A percentile compares a stretch with the other conserved stretches of the same genome.
Conservation (phyloP, 768 basidiomycete species). For the Scleroderma citrinum region DNA sequence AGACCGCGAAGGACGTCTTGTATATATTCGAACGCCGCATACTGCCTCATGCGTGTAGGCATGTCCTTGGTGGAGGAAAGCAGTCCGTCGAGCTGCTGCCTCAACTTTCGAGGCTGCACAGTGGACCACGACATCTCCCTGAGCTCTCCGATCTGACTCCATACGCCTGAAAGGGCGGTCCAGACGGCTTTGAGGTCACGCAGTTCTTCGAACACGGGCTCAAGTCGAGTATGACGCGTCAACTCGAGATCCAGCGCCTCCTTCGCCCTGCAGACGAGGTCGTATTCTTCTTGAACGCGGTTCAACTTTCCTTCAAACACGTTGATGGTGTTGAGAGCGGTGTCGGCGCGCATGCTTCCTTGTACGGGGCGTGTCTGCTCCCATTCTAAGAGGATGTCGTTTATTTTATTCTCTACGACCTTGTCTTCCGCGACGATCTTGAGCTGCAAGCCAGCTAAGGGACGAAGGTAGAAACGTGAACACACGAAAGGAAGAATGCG, state of each 20-base stretch:
- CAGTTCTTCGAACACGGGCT: slow-evolving; percentile 92
- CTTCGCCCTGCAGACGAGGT: slow-evolving; percentile 92
- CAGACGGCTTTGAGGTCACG: slow-evolving; percentile 97
- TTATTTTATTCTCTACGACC: slow-evolving; percentile 94
- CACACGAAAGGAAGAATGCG: neutral
- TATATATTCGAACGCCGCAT: slow-evolving; percentile 97
- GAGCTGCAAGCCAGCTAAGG: slow-evolving; percentile 91
- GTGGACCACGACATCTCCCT: slow-evolving; percentile 87
- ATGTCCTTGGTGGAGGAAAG: slow-evolving; percentile 94
- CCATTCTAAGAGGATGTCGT: slow-evolving; percentile 88
- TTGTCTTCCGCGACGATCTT: slow-evolving; percentile 99
- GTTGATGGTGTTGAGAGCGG: slow-evolving; percentile 92
- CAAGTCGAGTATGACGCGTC: slow-evolving; percentile 81
- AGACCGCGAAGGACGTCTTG: slow-evolving; percentile 84
- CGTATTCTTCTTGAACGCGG: slow-evolving; percentile 90
- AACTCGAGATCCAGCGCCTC: slow-evolving; percentile 94
- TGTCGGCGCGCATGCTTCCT: slow-evolving; percentile 93
- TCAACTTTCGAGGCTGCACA: slow-evolving; percentile 89
- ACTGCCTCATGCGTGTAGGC: slow-evolving; percentile 98
- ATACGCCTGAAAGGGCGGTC: slow-evolving; percentile 96
- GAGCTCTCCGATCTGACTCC: slow-evolving; percentile 88
- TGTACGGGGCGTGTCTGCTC: slow-evolving; percentile 94
- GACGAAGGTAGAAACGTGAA: slow-evolving; percentile 5
- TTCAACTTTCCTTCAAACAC: slow-evolving; percentile 90
- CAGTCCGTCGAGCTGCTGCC: slow-evolving; percentile 90